Conservation (phyloP, 2,329 filamentous ascomycete genomes). For the Nigrograna mackinnonii region DNA sequence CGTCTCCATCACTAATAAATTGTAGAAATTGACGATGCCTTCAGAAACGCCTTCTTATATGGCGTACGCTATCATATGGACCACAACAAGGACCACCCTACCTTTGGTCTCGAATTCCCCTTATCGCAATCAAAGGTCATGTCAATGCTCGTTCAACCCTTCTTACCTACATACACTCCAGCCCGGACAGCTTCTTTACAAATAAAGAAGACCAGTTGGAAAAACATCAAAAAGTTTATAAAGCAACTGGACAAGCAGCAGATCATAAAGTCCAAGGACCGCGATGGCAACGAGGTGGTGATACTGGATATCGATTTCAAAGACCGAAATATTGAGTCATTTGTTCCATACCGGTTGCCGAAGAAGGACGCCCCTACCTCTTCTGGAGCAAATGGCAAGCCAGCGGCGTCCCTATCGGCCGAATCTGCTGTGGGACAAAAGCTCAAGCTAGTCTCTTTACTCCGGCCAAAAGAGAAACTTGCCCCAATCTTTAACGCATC, state of each 20-base stretch:
- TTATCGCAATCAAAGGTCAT: constrained; percentile 67
- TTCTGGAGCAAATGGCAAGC: constrained; percentile 41
- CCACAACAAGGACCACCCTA: constrained; percentile 54
- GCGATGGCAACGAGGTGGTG: constrained; percentile 65
- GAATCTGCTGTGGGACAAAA: constrained; percentile 51
- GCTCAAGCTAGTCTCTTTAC: constrained; percentile 56
- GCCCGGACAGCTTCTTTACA: constrained; percentile 61
- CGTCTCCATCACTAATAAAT: background rate
- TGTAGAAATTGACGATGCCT: constrained; percentile 68
- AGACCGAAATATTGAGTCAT: constrained; percentile 56
- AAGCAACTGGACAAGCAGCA: constrained; percentile 67
- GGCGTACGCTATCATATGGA: constrained; percentile 64
- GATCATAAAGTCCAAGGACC: constrained; percentile 67
- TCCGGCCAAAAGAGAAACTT: constrained; percentile 61
- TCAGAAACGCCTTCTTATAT: constrained; percentile 66
- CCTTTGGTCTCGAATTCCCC: constrained; percentile 63
- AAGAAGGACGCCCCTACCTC: constrained; percentile 53
- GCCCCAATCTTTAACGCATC: constrained; percentile 58
- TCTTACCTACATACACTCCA: constrained; percentile 62
- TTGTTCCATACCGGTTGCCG: constrained; percentile 66
- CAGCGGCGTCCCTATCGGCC: constrained; percentile 42
- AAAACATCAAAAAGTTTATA: constrained; percentile 71
- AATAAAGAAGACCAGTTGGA: constrained; percentile 73
- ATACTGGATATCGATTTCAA: constrained; percentile 68
- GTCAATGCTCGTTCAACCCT: constrained; percentile 67